Percentiles rank a stretch among this genome's conserved stretches.
These are phyloP conservation scores for Paraphaeosphaeria minitans DNA, from an alignment of 2,329 filamentous ascomycete species.

Conservation along the genomic window DNA sequence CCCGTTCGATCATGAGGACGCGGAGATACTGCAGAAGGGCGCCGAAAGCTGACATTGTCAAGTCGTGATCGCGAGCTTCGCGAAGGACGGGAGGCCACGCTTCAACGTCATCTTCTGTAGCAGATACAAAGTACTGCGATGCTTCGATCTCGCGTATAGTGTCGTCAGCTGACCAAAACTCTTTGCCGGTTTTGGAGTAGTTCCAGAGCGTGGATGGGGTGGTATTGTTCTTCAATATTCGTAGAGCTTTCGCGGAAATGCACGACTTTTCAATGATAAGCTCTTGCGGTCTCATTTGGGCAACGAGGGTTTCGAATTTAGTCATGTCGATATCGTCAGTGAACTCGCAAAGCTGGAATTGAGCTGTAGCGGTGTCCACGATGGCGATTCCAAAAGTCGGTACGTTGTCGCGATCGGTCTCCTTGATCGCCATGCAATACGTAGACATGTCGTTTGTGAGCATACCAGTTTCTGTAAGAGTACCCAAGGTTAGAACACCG, in stretches of 20 bases:
- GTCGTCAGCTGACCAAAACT: conserved; percentile 89
- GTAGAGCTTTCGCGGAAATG: conserved; percentile 84
- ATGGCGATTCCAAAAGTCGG: conserved; percentile 92
- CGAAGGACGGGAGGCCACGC: conserved; percentile 79
- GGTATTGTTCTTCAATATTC: conserved; percentile 96
- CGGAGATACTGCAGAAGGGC: conserved; percentile 86
- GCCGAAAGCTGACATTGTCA: conserved; percentile 89
- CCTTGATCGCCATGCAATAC: conserved; percentile 92
- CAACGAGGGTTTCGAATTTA: conserved; percentile 95
- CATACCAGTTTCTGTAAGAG: conserved; percentile 94
- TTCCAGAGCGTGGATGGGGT: conserved; percentile 95
- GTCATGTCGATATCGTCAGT: conserved; percentile 91
- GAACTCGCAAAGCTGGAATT: conserved; percentile 93
- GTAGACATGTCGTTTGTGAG: conserved; percentile 97
- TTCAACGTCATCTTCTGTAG: conserved; percentile 62
- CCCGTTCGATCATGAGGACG: conserved; percentile 82
- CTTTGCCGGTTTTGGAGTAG: conserved; percentile 79
- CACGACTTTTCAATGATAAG: conserved; percentile 82
- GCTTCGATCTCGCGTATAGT: conserved; percentile 80
- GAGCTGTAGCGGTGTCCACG: conserved; percentile 92
- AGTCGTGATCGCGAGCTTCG: conserved; percentile 75
- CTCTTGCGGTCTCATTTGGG: conserved; percentile 88
- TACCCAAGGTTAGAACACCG: conserved; percentile 89
- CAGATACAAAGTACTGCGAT: conserved; percentile 75
- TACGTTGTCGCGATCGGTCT: conserved; percentile 67